Evolutionary conservation across 768 basidiomycete species (phyloP), one percentile per base, ranked within the genome.

Genomic region (Galerina marginata): DNA sequence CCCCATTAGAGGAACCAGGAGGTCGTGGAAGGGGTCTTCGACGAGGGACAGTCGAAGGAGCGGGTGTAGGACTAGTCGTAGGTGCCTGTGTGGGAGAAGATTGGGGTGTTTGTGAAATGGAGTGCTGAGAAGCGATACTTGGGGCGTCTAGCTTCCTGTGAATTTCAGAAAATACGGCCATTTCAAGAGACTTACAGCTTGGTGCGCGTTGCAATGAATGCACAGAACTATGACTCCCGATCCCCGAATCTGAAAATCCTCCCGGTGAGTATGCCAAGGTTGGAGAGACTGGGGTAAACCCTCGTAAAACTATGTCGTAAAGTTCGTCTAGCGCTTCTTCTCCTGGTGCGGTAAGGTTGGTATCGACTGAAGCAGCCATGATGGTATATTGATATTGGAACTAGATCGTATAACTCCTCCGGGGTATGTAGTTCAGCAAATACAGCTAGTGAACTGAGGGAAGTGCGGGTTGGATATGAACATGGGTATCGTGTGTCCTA

Each of bases 291-390:
- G 66, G 63, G 49, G 48, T 60, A 42, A 67, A 71, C 15, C 63
- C 66, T 14, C 50, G 59, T 29, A 65, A 51, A 43, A 71, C 69
- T 3, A 48, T 54, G 9, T 67, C 53, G 48, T 69, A 69, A 9
- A 71, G 65, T 23, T 64, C 64, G 25, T 71, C 49, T 12, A 71
- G 58, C n/a, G 48, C 61, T 29, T 63, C 66, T 51, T 71, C 65
- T 37, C 54, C 63, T n/a, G 55, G 54, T 9, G 40, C 47, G 33
- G 23, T 47, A 11, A 45, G 44, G 45, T 45, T 57, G 20, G 58
- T 44, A 20, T 59, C 58, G 52, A 56, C 62, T 43, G 29, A 20
- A 50, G 40, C 54, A 23, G 59, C 55, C 63, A 67, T 67, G 49
- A 40, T 63, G 50, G 51, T 44, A 55, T 58, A 36, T 15, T 33